These are phyloP conservation scores for Heterotrichella gracilis DNA, from an alignment of 352 stramenopile species.

Conservation along the genomic window DNA sequence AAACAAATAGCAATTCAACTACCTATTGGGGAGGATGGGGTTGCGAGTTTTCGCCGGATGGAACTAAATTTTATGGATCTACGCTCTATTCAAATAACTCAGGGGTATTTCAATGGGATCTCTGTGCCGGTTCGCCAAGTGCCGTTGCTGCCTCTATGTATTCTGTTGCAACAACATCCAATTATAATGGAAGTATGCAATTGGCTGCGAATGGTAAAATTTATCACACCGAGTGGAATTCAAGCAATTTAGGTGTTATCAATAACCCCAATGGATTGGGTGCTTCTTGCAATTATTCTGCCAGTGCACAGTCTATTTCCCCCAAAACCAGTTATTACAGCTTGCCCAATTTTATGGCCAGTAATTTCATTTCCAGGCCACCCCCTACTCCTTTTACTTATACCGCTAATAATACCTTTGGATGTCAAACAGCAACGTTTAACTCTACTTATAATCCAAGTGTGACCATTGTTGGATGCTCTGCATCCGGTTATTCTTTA, in stretches of 20 bases:
- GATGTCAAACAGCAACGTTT: background rate
- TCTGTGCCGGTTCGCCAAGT: background rate
- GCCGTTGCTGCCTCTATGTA: background rate
- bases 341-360: background rate
- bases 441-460: background rate
- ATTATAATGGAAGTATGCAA: background rate
- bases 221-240: no score
- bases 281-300: background rate
- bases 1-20: background rate
- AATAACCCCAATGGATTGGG: background rate
- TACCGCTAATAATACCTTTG: background rate
- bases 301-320: background rate
- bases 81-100: no score
- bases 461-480: background rate
- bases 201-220: background rate
- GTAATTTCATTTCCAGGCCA: background rate
- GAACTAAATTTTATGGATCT: background rate
- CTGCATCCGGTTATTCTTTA: background rate
- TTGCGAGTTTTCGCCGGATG: background rate
- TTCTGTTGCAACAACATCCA: background rate
- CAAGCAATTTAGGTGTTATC: background rate
- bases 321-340: background rate
- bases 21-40: background rate
- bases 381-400: background rate
- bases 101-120: background rate